These are phyloP conservation scores for Coix lacrymajobi DNA, from an alignment of 176 grass and related monocot genomes.

Conservation along the genomic window DNA sequence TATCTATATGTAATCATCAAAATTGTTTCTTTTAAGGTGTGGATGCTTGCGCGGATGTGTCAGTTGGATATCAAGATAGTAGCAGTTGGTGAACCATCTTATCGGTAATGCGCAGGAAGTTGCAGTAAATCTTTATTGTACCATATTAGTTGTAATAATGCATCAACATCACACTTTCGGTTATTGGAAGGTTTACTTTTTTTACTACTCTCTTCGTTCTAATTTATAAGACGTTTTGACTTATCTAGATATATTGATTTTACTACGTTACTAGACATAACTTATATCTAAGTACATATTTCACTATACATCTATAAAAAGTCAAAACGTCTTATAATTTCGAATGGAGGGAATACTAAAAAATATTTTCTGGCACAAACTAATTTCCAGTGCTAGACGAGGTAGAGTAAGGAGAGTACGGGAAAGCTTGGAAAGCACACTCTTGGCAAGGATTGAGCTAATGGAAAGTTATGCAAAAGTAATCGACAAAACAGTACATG, in stretches of 20 bases:
- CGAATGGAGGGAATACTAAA: not conserved
- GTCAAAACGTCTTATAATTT: not conserved
- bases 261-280: not conserved
- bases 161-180: not conserved
- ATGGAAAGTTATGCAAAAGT: conserved; percentile 94
- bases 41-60: conserved; percentile 93
- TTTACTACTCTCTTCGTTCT: not conserved
- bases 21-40: conserved; percentile 59
- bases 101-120: conserved; percentile 57
- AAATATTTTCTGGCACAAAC: conserved; percentile 20
- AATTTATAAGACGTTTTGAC: not conserved
- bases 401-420: conserved; percentile 77
- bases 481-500: conserved; percentile 21
- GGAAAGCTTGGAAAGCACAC: conserved; percentile 80
- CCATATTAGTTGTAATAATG: not conserved
- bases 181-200: conserved; percentile 17
- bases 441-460: conserved; percentile 76
- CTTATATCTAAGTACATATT: not conserved
- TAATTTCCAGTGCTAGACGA: conserved; percentile 60
- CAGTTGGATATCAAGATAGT: conserved; percentile 98
- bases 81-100: conserved; percentile 85
- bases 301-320: not conserved
- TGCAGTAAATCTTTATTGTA: not conserved
- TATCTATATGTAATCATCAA: conserved; percentile 5
- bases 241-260: not conserved